Conservation (phyloP, 345 rosid genomes). For the Pelargonium nanum region DNA sequence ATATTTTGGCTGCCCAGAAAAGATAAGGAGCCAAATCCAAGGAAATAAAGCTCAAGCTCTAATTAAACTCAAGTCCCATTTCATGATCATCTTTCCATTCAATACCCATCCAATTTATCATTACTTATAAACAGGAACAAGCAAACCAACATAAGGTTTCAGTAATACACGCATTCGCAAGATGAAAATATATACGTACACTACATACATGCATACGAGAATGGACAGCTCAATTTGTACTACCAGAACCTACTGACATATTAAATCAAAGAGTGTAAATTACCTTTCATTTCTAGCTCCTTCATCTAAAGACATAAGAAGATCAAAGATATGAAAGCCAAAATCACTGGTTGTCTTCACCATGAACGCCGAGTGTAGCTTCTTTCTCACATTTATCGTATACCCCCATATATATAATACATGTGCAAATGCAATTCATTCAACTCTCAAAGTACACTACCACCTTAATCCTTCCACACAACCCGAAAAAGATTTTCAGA, state of each 20-base stretch:
- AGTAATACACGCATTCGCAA: too few relatives aligned
- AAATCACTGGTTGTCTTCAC: not conserved
- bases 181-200: not conserved
- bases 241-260: not conserved
- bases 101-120: not conserved
- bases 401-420: too few relatives aligned
- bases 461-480: not conserved
- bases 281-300: too few relatives aligned
- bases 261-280: not conserved
- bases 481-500: slow-evolving; percentile 1
- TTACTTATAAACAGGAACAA: not conserved
- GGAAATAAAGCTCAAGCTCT: too few relatives aligned
- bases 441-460: not conserved
- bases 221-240: not conserved
- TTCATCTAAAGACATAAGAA: too few relatives aligned
- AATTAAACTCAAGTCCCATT: not conserved
- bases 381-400: too few relatives aligned
- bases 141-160: not conserved
- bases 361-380: not conserved
- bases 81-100: not conserved
- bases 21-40: too few relatives aligned
- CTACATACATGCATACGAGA: not conserved
- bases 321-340: too few relatives aligned
- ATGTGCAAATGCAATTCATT: not conserved
- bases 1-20: too few relatives aligned